Evolutionary conservation across 2,329 filamentous ascomycete species (phyloP).

Genomic region (Aspergillus latus): DNA sequence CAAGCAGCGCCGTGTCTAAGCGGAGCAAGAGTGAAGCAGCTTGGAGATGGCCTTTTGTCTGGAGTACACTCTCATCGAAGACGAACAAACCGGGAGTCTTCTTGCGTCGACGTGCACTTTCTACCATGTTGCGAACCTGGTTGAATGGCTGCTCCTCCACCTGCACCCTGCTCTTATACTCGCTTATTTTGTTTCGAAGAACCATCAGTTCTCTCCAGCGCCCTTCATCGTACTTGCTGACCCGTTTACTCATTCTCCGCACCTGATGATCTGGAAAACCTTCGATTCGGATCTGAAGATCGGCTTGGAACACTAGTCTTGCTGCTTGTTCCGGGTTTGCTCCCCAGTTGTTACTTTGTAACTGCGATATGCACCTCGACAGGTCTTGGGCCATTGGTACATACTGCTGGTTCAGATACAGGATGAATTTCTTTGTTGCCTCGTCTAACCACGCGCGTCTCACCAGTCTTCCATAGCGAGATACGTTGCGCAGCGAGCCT

Average conservation of each 20-base stretch:
- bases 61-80: constrained; percentile 34
- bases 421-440: constrained; percentile 64
- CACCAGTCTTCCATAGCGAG: constrained; percentile 46
- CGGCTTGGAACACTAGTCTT: neutral
- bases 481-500: constrained; percentile 55
- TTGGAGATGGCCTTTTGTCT: constrained; percentile 42
- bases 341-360: constrained; percentile 23
- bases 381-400: constrained; percentile 42
- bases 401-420: constrained; percentile 50
- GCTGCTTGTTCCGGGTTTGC: neutral
- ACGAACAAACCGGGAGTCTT: constrained; percentile 22
- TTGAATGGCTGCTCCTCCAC: constrained; percentile 43
- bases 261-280: constrained; percentile 29
- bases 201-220: constrained; percentile 25
- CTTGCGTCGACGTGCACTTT: constrained; percentile 33
- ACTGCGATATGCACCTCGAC: constrained; percentile 20
- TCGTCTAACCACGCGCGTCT: constrained; percentile 60
- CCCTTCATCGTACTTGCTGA: constrained; percentile 24
- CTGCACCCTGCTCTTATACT: constrained; percentile 33
- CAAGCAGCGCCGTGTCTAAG: constrained; percentile 50
- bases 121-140: constrained; percentile 37
- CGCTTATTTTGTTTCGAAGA: constrained; percentile 30
- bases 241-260: constrained; percentile 20
- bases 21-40: constrained; percentile 49
- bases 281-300: constrained; percentile 18